Percentiles rank a stretch among this genome's conserved stretches.
Conservation (phyloP, 2,329 filamentous ascomycete genomes). For the Penicillium freii region DNA sequence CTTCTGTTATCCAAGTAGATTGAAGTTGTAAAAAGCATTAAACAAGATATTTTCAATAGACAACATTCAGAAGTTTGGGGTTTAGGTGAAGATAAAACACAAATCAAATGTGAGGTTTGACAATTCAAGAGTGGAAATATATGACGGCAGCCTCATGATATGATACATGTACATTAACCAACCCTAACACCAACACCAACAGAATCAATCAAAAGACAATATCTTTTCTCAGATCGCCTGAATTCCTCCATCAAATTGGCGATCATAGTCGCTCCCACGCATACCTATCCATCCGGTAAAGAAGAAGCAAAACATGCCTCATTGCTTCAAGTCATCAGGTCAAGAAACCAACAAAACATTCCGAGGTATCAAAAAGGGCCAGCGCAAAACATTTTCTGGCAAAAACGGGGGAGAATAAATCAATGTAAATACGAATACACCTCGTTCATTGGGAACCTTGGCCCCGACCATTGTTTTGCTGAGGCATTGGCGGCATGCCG, state of each 20-base stretch:
- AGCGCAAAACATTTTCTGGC: background rate
- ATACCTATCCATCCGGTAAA: background rate
- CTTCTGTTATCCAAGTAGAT: background rate
- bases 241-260: background rate
- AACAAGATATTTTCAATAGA: background rate
- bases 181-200: background rate
- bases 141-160: background rate
- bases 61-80: background rate
- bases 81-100: background rate
- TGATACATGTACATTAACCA: constrained; percentile 3
- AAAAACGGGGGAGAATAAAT: background rate
- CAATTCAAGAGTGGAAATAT: constrained; percentile 4
- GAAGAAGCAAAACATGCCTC: background rate
- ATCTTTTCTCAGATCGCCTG: background rate
- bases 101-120: background rate
- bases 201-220: background rate
- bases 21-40: too few relatives aligned
- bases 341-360: background rate
- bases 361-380: background rate
- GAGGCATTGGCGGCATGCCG: constrained; percentile 12
- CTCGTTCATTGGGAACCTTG: constrained; percentile 11
- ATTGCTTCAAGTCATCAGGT: background rate
- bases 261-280: background rate
- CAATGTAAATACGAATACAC: background rate
- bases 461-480: constrained; percentile 11